Evolutionary conservation across 73 alveolate genomes (phyloP), one percentile per base, ranked within the genome.

Genomic region (Paraurostyla sp.): DNA sequence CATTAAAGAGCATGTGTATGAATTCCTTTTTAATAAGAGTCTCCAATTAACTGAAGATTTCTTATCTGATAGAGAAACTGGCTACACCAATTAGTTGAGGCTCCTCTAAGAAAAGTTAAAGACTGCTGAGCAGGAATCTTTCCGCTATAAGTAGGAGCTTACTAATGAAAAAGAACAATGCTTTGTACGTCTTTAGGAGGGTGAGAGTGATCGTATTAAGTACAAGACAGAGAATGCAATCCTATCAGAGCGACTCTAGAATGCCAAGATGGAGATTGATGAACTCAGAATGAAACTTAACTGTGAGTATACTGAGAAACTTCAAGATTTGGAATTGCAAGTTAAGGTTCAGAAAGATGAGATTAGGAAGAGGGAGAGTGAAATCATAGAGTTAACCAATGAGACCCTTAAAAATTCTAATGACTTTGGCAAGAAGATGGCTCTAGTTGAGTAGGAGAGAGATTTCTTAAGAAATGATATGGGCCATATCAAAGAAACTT

Each of bases 1-100:
- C 40, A 78, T 78, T 6, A 78, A 54, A 54, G 89, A 78, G 89
- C 80, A 51, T 78, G 62, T 50, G 30, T 78, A 43, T 54, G 89
- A 78, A 35, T 78, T 43, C 45, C 80, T 78, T 1, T 52, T 78
- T 46, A 25, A 59, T 6, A 78, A 54, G 62, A n/a, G 89, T 78
- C 29, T 78, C 2, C 30, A 15, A 13, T 1, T 78, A 52, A 78
- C 80, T 1, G 89, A 78, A 35, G 89, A 78, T 20, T 78, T 52
- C 78, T 60, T 51, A 38, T 40, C 62, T 25, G 60, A 52, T 50
- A 73, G 87, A 45, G 87, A 73, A 25, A 36, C 54, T 52, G 43
- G 48, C 4, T 16, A 32, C 32, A 25, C 30, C 9, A 49, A 78
- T 54, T 32, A 50, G n/a, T 1, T 78, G 30, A 29, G 76, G 13